Evolutionary conservation across 2,329 filamentous ascomycete genomes (phyloP), one percentile per base, ranked within the genome.

Genomic region (Exophiala spinifera): DNA sequence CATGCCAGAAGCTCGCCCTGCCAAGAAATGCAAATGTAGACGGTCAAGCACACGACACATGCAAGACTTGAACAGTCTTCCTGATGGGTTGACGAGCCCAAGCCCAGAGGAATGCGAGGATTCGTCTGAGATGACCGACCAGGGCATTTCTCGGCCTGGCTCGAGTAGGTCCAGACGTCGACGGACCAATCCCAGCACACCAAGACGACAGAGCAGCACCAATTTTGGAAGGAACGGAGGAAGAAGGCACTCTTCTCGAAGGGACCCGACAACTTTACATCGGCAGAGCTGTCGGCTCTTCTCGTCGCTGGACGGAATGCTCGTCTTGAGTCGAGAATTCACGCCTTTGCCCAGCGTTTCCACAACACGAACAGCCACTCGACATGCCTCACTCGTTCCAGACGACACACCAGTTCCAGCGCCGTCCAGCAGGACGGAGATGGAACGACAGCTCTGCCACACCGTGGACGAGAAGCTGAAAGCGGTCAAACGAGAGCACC

Each of bases 251-350:
- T 39, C 46, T 39, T 37, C 43, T 13, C 54, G 49, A 21, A 46
- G 34, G 40, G 57, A 59, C 42, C 46, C 53, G 7, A 33, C 42
- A 11, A 39, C 50, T 3, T 28, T 56, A 21, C 57, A 59, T 33
- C 53, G 46, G 11, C 49, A 59, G 33, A 56, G 53, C 37, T 59
- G 53, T 34, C 47, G 49, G 23, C 23, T 59, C 11, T 60, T 60
- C 37, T 57, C 51, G 8, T 57, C 57, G 1, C 43, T 57, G 25
- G 55, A 57, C 43, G 55, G 55, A 4, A 37, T 60, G 36, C 25
- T 57, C 13, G 57, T 49, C 14, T 43, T 53, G 31, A 55, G 55
- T 36, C 40, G 51, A 36, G 57, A 57, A 20, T 39, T 49, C 23
- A 55, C 55, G 4, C 55, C 55, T 13, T 43, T 53, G 15, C 55